phyloP scores from a whole-genome alignment of 495 filamentous ascomycete species.

The Hypoxylon perforatum region DNA sequence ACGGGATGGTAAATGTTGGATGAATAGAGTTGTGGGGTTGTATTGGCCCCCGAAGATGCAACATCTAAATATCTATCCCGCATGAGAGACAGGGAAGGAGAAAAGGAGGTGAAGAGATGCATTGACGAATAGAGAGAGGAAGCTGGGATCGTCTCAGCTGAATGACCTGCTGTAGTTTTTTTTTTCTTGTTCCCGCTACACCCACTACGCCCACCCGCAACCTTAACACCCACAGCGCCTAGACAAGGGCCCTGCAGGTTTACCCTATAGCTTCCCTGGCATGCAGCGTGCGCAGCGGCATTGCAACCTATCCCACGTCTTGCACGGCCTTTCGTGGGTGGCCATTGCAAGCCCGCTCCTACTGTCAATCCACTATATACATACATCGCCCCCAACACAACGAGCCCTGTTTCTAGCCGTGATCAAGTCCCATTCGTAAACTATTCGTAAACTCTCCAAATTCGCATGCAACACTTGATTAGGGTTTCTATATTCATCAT shows the following conservation, averaged over 20 bases:
- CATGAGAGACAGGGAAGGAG: no score
- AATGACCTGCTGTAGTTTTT: slow-evolving; percentile 20
- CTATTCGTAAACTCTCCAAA: background rate
- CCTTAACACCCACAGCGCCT: background rate
- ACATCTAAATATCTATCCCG: no score
- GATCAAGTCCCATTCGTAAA: background rate
- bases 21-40: slow-evolving; percentile 41
- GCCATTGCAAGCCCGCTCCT: background rate
- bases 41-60: slow-evolving; percentile 18
- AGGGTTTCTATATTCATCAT: slow-evolving; percentile 23
- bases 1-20: slow-evolving; percentile 13
- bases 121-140: slow-evolving; percentile 25
- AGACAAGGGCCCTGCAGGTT: slow-evolving; percentile 5
- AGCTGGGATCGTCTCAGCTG: slow-evolving; percentile 27
- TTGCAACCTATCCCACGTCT: background rate
- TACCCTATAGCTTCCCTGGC: background rate
- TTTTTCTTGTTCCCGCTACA: slow-evolving; percentile 30
- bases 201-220: no score
- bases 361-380: slow-evolving; percentile 4
- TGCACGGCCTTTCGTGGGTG: background rate
- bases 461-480: slow-evolving; percentile 8
- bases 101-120: slow-evolving; percentile 18
- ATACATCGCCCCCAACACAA: slow-evolving; percentile 16
- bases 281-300: background rate
- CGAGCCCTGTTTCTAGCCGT: slow-evolving; percentile 5